Evolutionary conservation across 768 basidiomycete genomes (phyloP).

Genomic region (Mycena galopus): DNA sequence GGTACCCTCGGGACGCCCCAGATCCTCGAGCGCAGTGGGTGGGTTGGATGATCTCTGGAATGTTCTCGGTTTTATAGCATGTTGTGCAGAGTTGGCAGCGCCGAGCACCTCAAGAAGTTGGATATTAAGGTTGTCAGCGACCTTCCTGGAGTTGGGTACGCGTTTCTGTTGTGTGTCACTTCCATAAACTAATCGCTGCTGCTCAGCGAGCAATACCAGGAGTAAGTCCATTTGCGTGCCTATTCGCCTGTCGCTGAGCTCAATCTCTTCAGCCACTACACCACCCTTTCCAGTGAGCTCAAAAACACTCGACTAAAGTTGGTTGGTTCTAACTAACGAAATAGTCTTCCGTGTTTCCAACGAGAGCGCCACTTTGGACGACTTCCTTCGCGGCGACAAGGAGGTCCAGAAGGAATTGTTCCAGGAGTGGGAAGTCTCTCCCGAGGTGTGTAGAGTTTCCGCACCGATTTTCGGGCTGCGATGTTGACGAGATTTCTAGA

Average conservation of each 20-base stretch:
- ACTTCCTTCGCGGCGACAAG: conserved; percentile 78
- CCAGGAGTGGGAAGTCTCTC: conserved; percentile 37
- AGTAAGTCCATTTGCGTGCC: conserved; percentile 41
- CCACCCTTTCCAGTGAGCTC: conserved; percentile 72
- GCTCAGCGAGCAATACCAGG: conserved; percentile 76
- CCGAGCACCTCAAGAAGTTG: conserved; percentile 65
- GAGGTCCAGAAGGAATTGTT: conserved; percentile 63
- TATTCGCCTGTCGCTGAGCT: background rate
- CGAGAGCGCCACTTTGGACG: conserved; percentile 72
- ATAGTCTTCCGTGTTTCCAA: conserved; percentile 77
- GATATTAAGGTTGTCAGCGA: conserved; percentile 76
- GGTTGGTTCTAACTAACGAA: conserved; percentile 13
- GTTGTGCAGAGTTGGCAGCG: conserved; percentile 58
- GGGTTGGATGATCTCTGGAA: too few relatives aligned
- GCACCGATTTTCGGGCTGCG: background rate
- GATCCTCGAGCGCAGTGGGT: conserved; percentile 69
- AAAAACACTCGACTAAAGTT: background rate
- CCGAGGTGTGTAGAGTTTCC: conserved; percentile 48
- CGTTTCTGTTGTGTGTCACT: background rate
- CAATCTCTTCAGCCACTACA: conserved; percentile 63
- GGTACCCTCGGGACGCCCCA: conserved; percentile 81
- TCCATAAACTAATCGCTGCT: background rate
- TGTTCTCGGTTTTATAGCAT: too few relatives aligned
- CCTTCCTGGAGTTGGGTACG: conserved; percentile 77
- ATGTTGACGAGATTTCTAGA: conserved; percentile 62